Conservation (phyloP, 805 yeast genomes). For the Kodamaea nitidulidarum region DNA sequence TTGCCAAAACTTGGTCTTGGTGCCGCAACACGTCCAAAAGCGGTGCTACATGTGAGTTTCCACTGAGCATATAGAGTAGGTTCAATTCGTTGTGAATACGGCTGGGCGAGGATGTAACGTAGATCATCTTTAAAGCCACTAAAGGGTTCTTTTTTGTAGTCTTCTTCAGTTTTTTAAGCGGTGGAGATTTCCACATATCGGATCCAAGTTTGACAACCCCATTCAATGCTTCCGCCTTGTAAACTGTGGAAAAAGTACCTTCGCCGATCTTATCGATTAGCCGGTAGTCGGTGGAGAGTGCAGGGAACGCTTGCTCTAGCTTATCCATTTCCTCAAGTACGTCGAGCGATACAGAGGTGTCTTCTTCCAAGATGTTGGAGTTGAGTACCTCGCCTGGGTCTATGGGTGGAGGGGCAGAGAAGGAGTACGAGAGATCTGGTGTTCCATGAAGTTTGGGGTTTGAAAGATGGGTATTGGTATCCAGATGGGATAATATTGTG, state of each 20-base stretch:
- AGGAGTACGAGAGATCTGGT: neutral
- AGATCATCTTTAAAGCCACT: conserved; percentile 90
- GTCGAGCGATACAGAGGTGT: conserved; percentile 49
- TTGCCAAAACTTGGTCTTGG: conserved; percentile 91
- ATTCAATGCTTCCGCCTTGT: conserved; percentile 53
- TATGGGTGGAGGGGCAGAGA: neutral
- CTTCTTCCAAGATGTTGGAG: conserved; percentile 13
- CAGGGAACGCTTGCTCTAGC: conserved; percentile 52
- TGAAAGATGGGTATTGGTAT: too few species aligned
- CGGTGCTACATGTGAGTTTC: conserved; percentile 78
- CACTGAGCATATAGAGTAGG: conserved; percentile 63
- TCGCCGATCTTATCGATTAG: conserved; percentile 60
- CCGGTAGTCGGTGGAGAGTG: conserved; percentile 45
- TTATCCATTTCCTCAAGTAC: conserved; percentile 55
- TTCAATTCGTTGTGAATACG: conserved; percentile 87
- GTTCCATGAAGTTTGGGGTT: neutral
- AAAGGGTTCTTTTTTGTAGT: conserved; percentile 32
- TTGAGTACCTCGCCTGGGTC: neutral
- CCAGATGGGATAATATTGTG: too few species aligned
- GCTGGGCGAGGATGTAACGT: conserved; percentile 92
- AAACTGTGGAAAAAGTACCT: conserved; percentile 62
- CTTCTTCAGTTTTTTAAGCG: conserved; percentile 29
- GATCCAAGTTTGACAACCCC: conserved; percentile 35
- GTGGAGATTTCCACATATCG: conserved; percentile 45
- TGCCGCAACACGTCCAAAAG: conserved; percentile 80